phyloP scores from a whole-genome alignment of 2,329 filamentous ascomycete species.

The Trichoderma asperellum region DNA sequence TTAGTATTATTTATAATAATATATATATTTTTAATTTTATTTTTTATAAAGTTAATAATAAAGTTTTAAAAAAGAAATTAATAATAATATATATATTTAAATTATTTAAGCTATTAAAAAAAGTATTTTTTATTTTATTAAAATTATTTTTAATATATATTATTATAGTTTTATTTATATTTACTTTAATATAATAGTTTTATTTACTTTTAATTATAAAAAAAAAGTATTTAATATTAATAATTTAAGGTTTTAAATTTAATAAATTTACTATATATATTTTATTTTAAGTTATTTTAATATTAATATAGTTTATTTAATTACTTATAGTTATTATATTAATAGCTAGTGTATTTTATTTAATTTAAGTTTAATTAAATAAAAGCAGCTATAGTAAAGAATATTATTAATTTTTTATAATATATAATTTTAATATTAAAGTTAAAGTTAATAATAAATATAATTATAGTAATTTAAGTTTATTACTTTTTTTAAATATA shows the following conservation, averaged over 20 bases:
- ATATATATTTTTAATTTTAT: background rate
- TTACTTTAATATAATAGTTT: background rate
- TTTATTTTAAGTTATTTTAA: too few relatives aligned
- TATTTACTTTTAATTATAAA: background rate
- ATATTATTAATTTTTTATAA: too few relatives aligned
- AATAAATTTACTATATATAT: too few relatives aligned
- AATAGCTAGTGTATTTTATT: background rate
- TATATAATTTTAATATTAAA: too few relatives aligned
- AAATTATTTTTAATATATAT: background rate
- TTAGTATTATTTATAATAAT: background rate
- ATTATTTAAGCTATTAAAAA: too few relatives aligned
- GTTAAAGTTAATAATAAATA: too few relatives aligned
- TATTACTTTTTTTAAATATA: background rate
- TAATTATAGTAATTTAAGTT: background rate
- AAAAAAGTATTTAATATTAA: background rate
- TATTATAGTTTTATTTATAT: background rate
- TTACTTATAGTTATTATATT: background rate
- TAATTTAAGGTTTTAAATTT: too few relatives aligned
- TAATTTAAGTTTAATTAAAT: too few relatives aligned
- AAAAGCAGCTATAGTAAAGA: background rate
- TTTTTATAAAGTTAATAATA: too few relatives aligned
- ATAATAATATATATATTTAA: too few relatives aligned
- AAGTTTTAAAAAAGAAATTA: too few relatives aligned
- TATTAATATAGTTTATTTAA: too few relatives aligned
- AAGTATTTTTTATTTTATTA: background rate